Percentiles rank a stretch among this genome's conserved stretches.
phyloP scores from a whole-genome alignment of 441 rosid species.

The Raphanus hybrid region DNA sequence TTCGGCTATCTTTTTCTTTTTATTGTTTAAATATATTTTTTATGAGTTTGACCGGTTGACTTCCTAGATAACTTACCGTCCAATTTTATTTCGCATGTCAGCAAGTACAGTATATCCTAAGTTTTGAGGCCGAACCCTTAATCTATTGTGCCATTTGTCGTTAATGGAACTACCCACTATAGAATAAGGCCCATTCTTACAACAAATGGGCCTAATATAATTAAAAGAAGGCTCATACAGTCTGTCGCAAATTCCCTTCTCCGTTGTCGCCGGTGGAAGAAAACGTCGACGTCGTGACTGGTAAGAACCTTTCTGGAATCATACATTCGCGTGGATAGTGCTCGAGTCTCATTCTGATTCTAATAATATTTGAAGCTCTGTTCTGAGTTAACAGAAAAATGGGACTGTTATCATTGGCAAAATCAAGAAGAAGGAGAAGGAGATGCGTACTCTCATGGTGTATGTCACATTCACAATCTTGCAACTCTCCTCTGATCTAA shows the following conservation, averaged over 20 bases:
- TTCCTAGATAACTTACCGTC: conserved; percentile 17
- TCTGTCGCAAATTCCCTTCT: neutral
- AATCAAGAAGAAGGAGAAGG: conserved; percentile 94
- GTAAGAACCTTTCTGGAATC: neutral
- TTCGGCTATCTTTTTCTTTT: conserved; percentile 9
- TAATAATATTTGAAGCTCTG: neutral
- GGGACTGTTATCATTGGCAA: conserved; percentile 92
- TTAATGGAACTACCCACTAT: neutral
- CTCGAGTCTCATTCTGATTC: neutral
- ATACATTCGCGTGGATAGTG: neutral
- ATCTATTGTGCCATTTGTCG: neutral
- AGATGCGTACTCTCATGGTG: conserved; percentile 99
- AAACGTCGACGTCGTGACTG: neutral
- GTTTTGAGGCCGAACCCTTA: neutral
- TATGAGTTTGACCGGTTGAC: conserved; percentile 32
- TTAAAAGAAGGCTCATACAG: neutral
- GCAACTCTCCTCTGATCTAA: neutral
- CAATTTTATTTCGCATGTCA: neutral
- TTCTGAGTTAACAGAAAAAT: conserved; percentile 37
- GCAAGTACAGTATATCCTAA: too few relatives aligned
- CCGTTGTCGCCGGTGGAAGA: neutral
- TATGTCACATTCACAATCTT: conserved; percentile 44
- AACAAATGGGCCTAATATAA: neutral
- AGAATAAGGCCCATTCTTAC: neutral
- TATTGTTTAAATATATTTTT: neutral